phyloP scores from a whole-genome alignment of 305 asterid genomes.

The Solanum hybrid region DNA sequence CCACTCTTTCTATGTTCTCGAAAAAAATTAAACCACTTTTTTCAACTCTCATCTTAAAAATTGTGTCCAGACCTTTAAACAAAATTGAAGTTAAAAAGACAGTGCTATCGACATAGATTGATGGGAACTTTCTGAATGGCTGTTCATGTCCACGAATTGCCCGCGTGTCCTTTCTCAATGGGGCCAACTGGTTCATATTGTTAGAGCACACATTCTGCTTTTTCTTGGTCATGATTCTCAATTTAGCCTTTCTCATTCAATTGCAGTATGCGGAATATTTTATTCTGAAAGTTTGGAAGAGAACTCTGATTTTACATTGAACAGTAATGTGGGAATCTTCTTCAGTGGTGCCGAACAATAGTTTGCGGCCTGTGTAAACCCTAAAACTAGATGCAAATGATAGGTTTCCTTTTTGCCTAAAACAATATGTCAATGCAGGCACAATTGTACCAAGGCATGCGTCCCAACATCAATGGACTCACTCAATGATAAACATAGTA shows the following conservation, averaged over 20 bases:
- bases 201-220: neutral
- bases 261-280: neutral
- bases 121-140: neutral
- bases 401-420: neutral
- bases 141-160: neutral
- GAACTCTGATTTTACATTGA: neutral
- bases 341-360: neutral
- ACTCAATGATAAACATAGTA: neutral
- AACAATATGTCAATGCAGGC: neutral
- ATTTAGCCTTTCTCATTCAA: neutral
- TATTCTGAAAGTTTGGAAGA: neutral
- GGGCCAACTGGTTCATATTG: neutral
- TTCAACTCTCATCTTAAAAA: neutral
- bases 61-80: neutral
- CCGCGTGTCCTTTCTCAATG: neutral
- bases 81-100: no score
- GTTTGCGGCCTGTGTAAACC: neutral
- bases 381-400: neutral
- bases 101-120: neutral
- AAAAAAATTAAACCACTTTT: neutral
- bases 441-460: neutral
- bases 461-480: neutral
- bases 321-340: neutral
- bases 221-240: neutral
- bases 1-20: neutral